A percentile compares a stretch with the other conserved stretches of the same genome.
phyloP scores from a whole-genome alignment of 305 asterid species.

The Fraxinus angustifolia region DNA sequence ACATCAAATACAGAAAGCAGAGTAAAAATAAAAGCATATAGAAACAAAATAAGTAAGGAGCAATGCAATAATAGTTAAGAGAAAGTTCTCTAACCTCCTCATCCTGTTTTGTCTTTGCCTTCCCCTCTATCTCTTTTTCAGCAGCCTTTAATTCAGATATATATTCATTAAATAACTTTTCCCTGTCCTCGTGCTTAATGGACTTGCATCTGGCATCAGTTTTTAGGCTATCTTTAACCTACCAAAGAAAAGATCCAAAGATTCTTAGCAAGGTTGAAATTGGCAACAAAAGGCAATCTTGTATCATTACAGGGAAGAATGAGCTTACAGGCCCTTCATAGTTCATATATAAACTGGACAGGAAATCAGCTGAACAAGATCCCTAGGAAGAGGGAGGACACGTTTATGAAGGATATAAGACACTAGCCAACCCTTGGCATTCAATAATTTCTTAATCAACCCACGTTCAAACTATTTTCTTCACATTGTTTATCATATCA shows the following conservation, averaged over 20 bases:
- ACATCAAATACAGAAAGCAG: background rate
- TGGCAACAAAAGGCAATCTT: background rate
- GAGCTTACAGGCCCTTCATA: background rate
- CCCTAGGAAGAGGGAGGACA: background rate
- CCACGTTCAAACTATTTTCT: background rate
- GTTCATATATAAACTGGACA: background rate
- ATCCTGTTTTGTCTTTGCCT: constrained; percentile 57
- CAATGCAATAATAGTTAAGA: constrained; percentile 5
- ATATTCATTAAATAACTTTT: constrained; percentile 67
- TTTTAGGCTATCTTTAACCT: constrained; percentile 84
- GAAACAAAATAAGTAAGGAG: constrained; percentile 17
- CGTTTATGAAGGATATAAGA: background rate
- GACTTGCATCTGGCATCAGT: constrained; percentile 84
- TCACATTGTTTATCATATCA: background rate
- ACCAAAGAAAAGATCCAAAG: constrained; percentile 25
- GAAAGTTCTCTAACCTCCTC: constrained; percentile 62
- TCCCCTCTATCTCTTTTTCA: constrained; percentile 53
- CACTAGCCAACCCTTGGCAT: background rate
- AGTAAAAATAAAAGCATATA: background rate
- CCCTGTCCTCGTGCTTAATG: constrained; percentile 83
- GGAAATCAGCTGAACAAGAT: background rate
- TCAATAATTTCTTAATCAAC: background rate
- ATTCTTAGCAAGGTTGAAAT: constrained; percentile 3
- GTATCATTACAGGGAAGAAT: background rate
- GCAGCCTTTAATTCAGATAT: constrained; percentile 73